phyloP scores from a whole-genome alignment of 176 grass and related monocot genomes.

The Oryza glaberrima region DNA sequence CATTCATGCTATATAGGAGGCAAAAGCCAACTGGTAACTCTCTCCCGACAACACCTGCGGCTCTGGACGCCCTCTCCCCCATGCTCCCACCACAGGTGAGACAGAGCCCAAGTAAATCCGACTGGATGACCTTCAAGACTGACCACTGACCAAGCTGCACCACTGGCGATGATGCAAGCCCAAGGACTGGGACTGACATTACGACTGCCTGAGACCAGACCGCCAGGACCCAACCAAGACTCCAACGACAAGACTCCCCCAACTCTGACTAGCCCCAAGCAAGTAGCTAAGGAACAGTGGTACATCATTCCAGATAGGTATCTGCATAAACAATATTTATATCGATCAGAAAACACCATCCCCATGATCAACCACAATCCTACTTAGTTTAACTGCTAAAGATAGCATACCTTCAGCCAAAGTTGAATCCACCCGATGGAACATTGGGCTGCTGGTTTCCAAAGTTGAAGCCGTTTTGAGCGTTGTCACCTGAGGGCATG shows the following conservation, averaged over 20 bases:
- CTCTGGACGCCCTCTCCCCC: slow-evolving; percentile 29
- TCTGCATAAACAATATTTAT: slow-evolving; percentile 38
- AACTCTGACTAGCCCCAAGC: slow-evolving; percentile 61
- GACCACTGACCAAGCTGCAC: slow-evolving; percentile 60
- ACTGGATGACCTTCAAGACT: slow-evolving; percentile 55
- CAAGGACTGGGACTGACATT: slow-evolving; percentile 54
- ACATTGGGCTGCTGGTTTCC: slow-evolving; percentile 59
- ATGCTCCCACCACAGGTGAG: slow-evolving; percentile 48
- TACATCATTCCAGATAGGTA: slow-evolving; percentile 43
- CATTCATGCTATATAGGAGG: slow-evolving; percentile 65
- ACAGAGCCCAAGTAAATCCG: slow-evolving; percentile 46
- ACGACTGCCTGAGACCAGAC: slow-evolving; percentile 68
- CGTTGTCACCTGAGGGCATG: slow-evolving; percentile 57
- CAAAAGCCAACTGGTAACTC: slow-evolving; percentile 41
- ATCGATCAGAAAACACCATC: slow-evolving; percentile 38
- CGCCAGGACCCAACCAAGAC: slow-evolving; percentile 64
- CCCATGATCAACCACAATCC: neutral
- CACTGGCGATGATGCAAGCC: slow-evolving; percentile 44
- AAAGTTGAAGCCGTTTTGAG: slow-evolving; percentile 68
- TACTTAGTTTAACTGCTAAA: neutral
- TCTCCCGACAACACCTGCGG: slow-evolving; percentile 45
- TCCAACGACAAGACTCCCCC: slow-evolving; percentile 59
- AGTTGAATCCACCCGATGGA: slow-evolving; percentile 84
- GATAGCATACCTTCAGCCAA: slow-evolving; percentile 59
- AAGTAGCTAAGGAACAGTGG: slow-evolving; percentile 56